Evolutionary conservation across 2,329 filamentous ascomycete genomes (phyloP).

Genomic region (Macroventuria anomochaeta): DNA sequence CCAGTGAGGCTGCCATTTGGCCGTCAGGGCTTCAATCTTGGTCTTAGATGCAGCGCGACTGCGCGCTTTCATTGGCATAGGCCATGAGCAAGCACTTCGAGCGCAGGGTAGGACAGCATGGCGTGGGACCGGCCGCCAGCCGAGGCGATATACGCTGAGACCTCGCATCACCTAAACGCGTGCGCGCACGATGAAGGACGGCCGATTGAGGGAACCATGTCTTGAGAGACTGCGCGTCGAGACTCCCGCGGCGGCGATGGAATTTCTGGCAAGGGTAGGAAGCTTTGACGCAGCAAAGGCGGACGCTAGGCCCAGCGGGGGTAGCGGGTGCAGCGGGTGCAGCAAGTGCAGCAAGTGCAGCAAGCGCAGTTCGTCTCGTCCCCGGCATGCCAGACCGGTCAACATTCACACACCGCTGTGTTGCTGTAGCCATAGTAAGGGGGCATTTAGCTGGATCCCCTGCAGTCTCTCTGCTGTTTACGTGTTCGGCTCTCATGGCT

Average conservation of each 20-base stretch:
- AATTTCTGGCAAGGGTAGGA: not conserved
- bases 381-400: not conserved
- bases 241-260: conserved; percentile 4
- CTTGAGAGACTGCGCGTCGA: not conserved
- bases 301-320: not conserved
- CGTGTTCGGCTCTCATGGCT: conserved; percentile 35
- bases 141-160: conserved; percentile 33
- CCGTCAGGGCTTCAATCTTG: conserved; percentile 26
- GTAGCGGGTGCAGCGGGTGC: not conserved
- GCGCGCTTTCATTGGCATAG: conserved; percentile 15
- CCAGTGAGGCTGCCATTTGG: conserved; percentile 64
- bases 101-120: conserved; percentile 10
- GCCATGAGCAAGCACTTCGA: conserved; percentile 6
- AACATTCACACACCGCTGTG: conserved; percentile 6
- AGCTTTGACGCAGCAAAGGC: conserved; percentile 5
- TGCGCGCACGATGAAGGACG: conserved; percentile 22
- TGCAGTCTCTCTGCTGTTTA: not conserved
- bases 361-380: conserved; percentile 7
- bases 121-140: conserved; percentile 30
- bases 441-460: not conserved
- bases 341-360: no score
- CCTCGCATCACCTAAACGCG: conserved; percentile 36
- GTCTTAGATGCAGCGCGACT: conserved; percentile 12
- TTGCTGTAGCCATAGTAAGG: not conserved
- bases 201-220: conserved; percentile 1